A percentile compares a stretch with the other conserved stretches of the same genome.
Evolutionary conservation across 352 stramenopile genomes (phyloP).

Genomic region (Phytopythium ostracodes): DNA sequence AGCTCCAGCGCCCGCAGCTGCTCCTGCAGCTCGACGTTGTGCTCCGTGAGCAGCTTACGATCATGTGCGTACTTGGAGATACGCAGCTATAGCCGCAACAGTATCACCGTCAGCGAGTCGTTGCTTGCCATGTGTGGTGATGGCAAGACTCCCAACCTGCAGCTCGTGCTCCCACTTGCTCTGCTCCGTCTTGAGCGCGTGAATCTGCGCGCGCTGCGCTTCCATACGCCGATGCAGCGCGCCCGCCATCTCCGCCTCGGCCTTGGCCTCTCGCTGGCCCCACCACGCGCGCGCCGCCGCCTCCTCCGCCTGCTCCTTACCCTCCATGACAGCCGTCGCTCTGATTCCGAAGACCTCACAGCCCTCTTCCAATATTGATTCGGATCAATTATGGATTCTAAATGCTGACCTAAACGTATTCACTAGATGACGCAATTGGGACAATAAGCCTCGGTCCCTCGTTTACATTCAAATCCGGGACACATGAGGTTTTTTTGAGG

Average conservation of each 20-base stretch:
- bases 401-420: not conserved
- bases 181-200: slow-evolving; percentile 78
- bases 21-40: slow-evolving; percentile 78
- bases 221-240: slow-evolving; percentile 67
- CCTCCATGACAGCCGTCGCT: not conserved
- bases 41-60: slow-evolving; percentile 71
- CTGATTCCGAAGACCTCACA: no score
- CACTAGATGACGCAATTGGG: not conserved
- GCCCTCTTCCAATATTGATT: no score
- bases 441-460: not conserved
- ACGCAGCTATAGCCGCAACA: slow-evolving; percentile 28
- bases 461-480: not conserved
- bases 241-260: slow-evolving; percentile 45
- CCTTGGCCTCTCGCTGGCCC: slow-evolving; percentile 41
- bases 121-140: no score
- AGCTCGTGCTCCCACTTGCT: slow-evolving; percentile 82
- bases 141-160: slow-evolving; percentile 25
- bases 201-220: slow-evolving; percentile 60
- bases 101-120: no score
- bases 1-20: slow-evolving; percentile 46
- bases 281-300: slow-evolving; percentile 58
- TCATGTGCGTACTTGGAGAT: slow-evolving; percentile 79
- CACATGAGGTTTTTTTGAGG: slow-evolving; percentile 7
- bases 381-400: no score
- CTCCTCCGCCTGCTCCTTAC: slow-evolving; percentile 10